Conservation (phyloP, 2,329 filamentous ascomycete genomes). For the Neopestalotiopsis sp. region DNA sequence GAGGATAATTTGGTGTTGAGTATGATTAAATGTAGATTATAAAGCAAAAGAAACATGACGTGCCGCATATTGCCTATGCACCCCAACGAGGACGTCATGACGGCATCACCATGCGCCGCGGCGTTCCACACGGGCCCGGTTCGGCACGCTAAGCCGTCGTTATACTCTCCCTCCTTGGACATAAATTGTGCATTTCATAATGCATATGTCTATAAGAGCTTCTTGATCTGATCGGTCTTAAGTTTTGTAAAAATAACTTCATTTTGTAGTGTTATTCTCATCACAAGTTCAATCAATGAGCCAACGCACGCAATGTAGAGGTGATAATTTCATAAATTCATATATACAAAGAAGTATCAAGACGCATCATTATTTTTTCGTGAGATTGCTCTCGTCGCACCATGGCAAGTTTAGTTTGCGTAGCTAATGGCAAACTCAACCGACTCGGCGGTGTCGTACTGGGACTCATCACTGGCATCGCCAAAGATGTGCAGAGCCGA, state of each 20-base stretch:
- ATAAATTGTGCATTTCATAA: not conserved
- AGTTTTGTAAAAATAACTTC: no score
- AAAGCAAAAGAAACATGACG: not conserved
- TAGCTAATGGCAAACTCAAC: constrained; percentile 53
- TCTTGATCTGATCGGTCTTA: no score
- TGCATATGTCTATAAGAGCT: no score
- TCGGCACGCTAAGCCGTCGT: no score
- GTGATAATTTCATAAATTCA: not conserved
- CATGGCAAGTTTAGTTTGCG: constrained; percentile 13
- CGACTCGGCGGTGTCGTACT: constrained; percentile 54
- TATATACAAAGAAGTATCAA: constrained; percentile 3
- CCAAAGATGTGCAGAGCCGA: constrained; percentile 58
- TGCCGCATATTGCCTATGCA: not conserved
- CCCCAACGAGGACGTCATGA: not conserved
- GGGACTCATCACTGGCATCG: constrained; percentile 45
- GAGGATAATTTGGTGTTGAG: not conserved
- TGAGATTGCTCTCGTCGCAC: not conserved
- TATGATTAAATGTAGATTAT: not conserved
- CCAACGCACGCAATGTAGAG: not conserved
- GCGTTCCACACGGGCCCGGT: not conserved
- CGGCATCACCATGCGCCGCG: constrained; percentile 11
- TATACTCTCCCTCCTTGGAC: not conserved
- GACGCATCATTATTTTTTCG: not conserved
- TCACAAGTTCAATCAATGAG: no score
- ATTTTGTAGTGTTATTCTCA: no score